Base-by-base conservation (phyloP, 495 filamentous ascomycete genomes). In the Xylaria castorea region DNA sequence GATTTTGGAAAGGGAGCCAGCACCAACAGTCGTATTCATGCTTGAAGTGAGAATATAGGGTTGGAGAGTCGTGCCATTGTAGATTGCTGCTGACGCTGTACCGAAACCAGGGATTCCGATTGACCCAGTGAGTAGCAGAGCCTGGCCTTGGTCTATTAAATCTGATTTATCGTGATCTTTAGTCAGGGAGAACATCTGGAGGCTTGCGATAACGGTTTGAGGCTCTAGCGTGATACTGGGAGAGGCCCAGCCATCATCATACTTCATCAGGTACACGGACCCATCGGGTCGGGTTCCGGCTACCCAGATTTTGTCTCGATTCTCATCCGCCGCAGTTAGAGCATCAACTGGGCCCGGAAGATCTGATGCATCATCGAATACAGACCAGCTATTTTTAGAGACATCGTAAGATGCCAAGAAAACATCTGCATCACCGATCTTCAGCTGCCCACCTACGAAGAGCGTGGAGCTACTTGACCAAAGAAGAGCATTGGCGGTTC, bases 1-100 rank as follows among this genome's bases (percentile, higher is more conserved):
- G 64, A 97, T 79, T 71, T 87, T 89, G 12, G 92, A 89, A 74
- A 99, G 88, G 12, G 76, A 78, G 20, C 78, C 76, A 71, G 89
- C 92, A 58, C 95, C 94, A 4, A 90, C 84, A 20, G 82, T 80
- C 63, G 89, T 88, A 75, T 89, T 85, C 18, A 83, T 81, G 32
- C 86, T 91, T 42, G 89, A 90, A 25, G 93, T 91, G 48, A 99
- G 89, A 61, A 93, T 87, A 80, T 94, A 97, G 8, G 96, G 96
- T 32, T 83, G 83, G 76, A 97, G 88, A 14, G 81, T 84, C 5
- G 89, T 93, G 73, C 96, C 95, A 75, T 98, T 91, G 80, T 90
- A 99, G 50, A 97, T 83, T 5, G 89, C 96, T 1, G 92, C 94
- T n/a, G 95, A 97, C 16, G 91, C 93, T 40, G 81, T 84, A 72